These are phyloP conservation scores for Carpinus viminea DNA, from an alignment of 306 rosid genomes.

Conservation along the genomic window DNA sequence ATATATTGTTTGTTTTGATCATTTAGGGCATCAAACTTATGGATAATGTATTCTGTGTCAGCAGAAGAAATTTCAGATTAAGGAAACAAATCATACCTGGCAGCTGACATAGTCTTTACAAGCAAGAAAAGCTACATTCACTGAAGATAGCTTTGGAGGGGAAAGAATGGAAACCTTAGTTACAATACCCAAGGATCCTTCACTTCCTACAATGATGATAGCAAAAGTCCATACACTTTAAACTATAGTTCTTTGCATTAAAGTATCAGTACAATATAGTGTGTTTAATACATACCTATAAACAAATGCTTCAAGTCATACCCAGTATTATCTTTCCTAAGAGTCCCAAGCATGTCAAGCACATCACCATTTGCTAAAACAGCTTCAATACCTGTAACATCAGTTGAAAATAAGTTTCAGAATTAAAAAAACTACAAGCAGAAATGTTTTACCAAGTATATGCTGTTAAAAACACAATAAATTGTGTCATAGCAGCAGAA, in stretches of 20 bases:
- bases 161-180: constrained; percentile 93
- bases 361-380: constrained; percentile 90
- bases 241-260: constrained; percentile 13
- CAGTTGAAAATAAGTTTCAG: constrained; percentile 29
- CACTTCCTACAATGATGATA: constrained; percentile 72
- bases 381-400: constrained; percentile 76
- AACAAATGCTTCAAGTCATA: constrained; percentile 91
- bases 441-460: constrained; percentile 18
- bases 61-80: constrained; percentile 20
- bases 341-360: constrained; percentile 86
- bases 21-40: neutral
- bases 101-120: constrained; percentile 79
- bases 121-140: constrained; percentile 82
- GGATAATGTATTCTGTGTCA: neutral
- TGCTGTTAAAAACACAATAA: constrained; percentile 27
- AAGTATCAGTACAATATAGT: constrained; percentile 1
- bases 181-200: constrained; percentile 96
- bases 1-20: neutral
- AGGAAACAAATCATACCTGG: constrained; percentile 58
- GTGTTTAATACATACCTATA: constrained; percentile 59
- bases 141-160: constrained; percentile 80
- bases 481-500: constrained; percentile 5
- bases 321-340: constrained; percentile 97
- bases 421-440: constrained; percentile 17
- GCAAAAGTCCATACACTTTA: constrained; percentile 9